Base-by-base conservation (phyloP, 306 rosid species). In the Acacia melanoxylon region DNA sequence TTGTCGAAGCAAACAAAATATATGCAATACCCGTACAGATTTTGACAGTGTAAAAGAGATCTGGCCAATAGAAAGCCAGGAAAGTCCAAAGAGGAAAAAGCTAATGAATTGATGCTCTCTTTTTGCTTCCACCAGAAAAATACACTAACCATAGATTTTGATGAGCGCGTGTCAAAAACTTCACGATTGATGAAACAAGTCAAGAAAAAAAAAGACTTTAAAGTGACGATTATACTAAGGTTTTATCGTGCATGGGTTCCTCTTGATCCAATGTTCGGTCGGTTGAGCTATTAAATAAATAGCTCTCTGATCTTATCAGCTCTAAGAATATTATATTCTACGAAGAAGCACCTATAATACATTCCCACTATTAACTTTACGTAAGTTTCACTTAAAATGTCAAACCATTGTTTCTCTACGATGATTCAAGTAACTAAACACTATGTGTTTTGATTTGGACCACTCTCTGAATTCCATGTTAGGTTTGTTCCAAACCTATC, bases 151-250 rank as follows among this genome's bases (percentile, higher is more conserved):
- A 31, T 22, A 12, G 72, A 81, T 61, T 70, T 82, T 63, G 58
- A 56, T 51, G 33, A 19, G 85, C 67, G 85, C 81, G 80, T 19
- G 46, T 24, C 63, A 45, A 71, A 83, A 85, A 80, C 78, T 75
- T 82, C 75, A 82, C 78, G 75, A 88, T 84, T 80, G 75, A 65
- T 67, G 72, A 42, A 83, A 77, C 45, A 76, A 76, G 70, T 31
- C n/a, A 13, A 75, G 77, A 80, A 80, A 71, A 70, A 70, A 70
- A 70, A 86, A 88, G 86, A 80, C 77, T 78, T 62, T 42, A 73
- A 75, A 74, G 76, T 35, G 63, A 40, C 37, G 77, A 67, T 81
- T 85, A 79, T 25, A 69, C 63, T 61, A 81, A 48, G 51, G 19
- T 68, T 87, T 65, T 40, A 66, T 80, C 67, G 46, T 80, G 76